phyloP scores from a whole-genome alignment of 2,329 filamentous ascomycete genomes.

The Ceratocystis colombiana region DNA sequence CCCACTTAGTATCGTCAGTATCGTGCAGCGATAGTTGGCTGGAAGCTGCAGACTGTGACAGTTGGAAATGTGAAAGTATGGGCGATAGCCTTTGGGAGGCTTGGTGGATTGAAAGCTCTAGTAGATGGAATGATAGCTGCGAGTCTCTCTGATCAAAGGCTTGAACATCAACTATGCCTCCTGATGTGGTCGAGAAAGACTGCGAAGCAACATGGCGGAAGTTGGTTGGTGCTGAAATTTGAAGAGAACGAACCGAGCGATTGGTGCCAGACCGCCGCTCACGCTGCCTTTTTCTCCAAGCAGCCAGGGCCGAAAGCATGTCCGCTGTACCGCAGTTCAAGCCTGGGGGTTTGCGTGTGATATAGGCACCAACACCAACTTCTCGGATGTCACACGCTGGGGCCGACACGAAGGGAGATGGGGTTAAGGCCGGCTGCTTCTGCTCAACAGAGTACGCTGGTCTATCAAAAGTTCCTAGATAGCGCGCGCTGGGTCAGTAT shows the following conservation, averaged over 20 bases:
- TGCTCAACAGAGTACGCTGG: slow-evolving; percentile 16
- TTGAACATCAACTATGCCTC: background rate
- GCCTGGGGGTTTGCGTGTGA: slow-evolving; percentile 30
- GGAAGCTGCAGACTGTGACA: slow-evolving; percentile 27
- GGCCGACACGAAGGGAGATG: slow-evolving; percentile 28
- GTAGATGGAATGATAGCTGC: slow-evolving; percentile 41
- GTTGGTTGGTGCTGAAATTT: slow-evolving; percentile 49
- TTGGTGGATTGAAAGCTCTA: slow-evolving; percentile 45
- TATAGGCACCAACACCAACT: slow-evolving; percentile 31
- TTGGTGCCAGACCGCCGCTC: slow-evolving; percentile 15
- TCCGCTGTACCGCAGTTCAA: slow-evolving; percentile 26
- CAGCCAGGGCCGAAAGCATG: slow-evolving; percentile 31
- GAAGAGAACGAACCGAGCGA: slow-evolving; percentile 37
- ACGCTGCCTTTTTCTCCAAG: slow-evolving; percentile 32
- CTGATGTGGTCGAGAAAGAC: slow-evolving; percentile 20
- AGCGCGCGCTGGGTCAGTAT: background rate
- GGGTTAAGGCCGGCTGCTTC: slow-evolving; percentile 16
- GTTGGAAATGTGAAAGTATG: slow-evolving; percentile 44
- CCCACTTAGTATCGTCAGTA: slow-evolving; percentile 8
- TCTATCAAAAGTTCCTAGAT: background rate
- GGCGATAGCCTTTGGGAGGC: slow-evolving; percentile 44
- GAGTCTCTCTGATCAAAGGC: slow-evolving; percentile 27
- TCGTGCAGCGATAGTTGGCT: slow-evolving; percentile 20
- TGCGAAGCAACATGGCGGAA: slow-evolving; percentile 41
- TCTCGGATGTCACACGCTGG: slow-evolving; percentile 30